Conservation (phyloP, 805 yeast genomes). For the Cyberlindnera xylosilytica region DNA sequence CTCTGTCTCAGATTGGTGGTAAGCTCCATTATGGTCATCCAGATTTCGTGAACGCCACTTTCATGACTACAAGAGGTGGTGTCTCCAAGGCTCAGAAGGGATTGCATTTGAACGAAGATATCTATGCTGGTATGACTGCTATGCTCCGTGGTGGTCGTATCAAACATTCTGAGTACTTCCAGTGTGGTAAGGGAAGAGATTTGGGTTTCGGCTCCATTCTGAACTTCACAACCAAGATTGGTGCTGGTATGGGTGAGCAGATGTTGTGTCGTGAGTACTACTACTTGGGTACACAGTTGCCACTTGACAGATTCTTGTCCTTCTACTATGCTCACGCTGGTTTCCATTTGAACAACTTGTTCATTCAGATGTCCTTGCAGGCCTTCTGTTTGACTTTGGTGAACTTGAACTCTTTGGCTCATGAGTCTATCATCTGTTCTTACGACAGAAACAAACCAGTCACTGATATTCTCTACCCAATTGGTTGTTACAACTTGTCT, state of each 20-base stretch:
- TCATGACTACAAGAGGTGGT: constrained; percentile 86
- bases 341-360: constrained; percentile 77
- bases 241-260: constrained; percentile 94
- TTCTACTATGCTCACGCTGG: constrained; percentile 88
- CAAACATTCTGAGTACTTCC: constrained; percentile 83
- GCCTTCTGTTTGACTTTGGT: constrained; percentile 67
- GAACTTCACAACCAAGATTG: constrained; percentile 84
- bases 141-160: constrained; percentile 82
- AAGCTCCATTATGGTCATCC: constrained; percentile 89
- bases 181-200: constrained; percentile 91
- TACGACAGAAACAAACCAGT: constrained; percentile 64
- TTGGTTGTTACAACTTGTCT: constrained; percentile 69
- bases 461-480: constrained; percentile 62
- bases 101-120: constrained; percentile 82
- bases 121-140: constrained; percentile 86
- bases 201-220: constrained; percentile 82
- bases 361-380: constrained; percentile 74
- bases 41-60: constrained; percentile 72
- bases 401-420: constrained; percentile 70
- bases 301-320: constrained; percentile 75
- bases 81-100: constrained; percentile 86
- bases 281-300: constrained; percentile 76
- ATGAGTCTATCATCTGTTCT: constrained; percentile 65
- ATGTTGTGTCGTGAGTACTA: constrained; percentile 82
- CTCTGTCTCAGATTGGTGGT: constrained; percentile 81